phyloP scores from a whole-genome alignment of 2,329 filamentous ascomycete genomes.

The Diaporthe capsici region DNA sequence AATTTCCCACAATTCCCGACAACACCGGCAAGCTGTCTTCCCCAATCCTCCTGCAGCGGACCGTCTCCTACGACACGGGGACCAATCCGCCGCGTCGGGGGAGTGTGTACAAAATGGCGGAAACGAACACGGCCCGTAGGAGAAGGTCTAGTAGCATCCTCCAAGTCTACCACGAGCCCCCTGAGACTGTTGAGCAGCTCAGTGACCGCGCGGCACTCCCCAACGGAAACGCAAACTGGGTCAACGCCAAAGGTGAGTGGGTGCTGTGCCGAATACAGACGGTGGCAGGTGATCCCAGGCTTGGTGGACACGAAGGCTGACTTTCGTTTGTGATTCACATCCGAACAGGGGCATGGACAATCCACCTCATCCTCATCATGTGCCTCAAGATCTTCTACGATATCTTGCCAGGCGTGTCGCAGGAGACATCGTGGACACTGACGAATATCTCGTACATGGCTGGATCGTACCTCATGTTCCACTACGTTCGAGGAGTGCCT shows the following conservation, averaged over 20 bases:
- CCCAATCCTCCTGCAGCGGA: constrained; percentile 86
- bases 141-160: constrained; percentile 96
- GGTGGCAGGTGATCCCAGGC: not conserved
- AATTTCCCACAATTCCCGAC: constrained; percentile 47
- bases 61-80: constrained; percentile 91
- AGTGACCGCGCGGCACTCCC: constrained; percentile 95
- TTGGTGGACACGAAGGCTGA: constrained; percentile 41
- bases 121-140: constrained; percentile 75
- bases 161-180: constrained; percentile 94
- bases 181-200: constrained; percentile 96
- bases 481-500: constrained; percentile 96
- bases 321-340: not conserved
- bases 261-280: not conserved
- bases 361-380: constrained; percentile 93
- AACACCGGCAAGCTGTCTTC: constrained; percentile 98
- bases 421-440: constrained; percentile 98
- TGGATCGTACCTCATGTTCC: constrained; percentile 99
- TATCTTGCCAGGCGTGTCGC: constrained; percentile 94
- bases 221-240: constrained; percentile 98
- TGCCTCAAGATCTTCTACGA: constrained; percentile 97
- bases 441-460: constrained; percentile 99
- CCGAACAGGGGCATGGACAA: constrained; percentile 89
- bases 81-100: constrained; percentile 77
- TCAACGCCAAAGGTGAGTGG: constrained; percentile 93
- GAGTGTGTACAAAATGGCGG: constrained; percentile 70